Evolutionary conservation across 208 protist species (phyloP).

Genomic region (Trypanosoma avium): DNA sequence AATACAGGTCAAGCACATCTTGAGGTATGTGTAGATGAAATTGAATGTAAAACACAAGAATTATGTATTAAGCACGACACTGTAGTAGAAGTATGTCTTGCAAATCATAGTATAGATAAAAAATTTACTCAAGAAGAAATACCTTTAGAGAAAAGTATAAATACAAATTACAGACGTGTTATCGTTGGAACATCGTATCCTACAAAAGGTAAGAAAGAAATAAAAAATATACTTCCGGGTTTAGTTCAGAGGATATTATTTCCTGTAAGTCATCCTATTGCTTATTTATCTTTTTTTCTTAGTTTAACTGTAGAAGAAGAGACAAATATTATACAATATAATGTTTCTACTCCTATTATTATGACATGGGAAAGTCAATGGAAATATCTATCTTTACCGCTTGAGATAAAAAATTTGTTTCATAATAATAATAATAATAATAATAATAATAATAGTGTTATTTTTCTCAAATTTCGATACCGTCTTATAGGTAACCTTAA

Average conservation of each 20-base stretch:
- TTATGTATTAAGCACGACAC: not conserved
- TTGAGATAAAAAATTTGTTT: not conserved
- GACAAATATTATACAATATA: not conserved
- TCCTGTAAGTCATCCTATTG: too few species aligned
- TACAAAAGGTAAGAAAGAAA: too few species aligned
- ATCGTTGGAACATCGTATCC: too few species aligned
- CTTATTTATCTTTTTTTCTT: not conserved
- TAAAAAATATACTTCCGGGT: too few species aligned
- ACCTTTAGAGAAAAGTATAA: not conserved
- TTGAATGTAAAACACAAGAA: not conserved
- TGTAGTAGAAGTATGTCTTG: conserved; percentile 15
- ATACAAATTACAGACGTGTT: not conserved
- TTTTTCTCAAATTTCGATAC: conserved; percentile 10
- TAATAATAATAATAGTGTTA: not conserved
- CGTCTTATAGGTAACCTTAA: not conserved
- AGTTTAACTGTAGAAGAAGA: not conserved
- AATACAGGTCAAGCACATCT: not conserved
- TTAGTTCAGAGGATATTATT: too few species aligned
- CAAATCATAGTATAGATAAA: not conserved
- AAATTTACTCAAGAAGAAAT: too few species aligned
- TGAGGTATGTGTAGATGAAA: conserved; percentile 11
- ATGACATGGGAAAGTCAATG: not conserved
- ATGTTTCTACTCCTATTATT: not conserved
- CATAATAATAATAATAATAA: not conserved
- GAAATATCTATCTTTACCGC: not conserved